Conservation (phyloP, 495 filamentous ascomycete species). For the Trichoderma parareesei region DNA sequence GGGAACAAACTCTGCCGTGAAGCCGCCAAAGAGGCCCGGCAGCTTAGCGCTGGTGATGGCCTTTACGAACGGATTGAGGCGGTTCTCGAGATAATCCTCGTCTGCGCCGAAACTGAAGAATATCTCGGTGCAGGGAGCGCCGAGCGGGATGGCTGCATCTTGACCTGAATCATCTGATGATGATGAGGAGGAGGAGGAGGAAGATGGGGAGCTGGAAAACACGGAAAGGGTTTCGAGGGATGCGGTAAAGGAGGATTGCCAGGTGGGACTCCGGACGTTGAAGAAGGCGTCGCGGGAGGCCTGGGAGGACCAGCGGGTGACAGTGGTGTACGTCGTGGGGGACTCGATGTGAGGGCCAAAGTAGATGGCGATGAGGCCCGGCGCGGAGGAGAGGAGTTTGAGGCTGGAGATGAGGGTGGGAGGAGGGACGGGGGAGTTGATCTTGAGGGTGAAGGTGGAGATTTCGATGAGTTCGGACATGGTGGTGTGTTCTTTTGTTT, state of each 20-base stretch:
- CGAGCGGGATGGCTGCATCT: background rate
- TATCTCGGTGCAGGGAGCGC: background rate
- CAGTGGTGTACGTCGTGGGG: background rate
- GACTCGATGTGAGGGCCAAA: constrained; percentile 2
- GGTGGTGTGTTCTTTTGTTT: background rate
- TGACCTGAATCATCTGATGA: no score
- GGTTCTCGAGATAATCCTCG: background rate
- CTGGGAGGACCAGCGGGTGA: constrained; percentile 1
- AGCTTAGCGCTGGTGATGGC: background rate
- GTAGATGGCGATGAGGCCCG: background rate
- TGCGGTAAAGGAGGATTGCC: background rate
- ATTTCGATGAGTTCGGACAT: constrained; percentile 1
- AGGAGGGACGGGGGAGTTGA: background rate
- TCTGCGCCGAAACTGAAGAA: background rate
- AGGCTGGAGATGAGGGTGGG: background rate
- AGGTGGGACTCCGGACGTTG: background rate
- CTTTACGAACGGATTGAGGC: background rate
- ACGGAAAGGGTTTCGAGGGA: background rate
- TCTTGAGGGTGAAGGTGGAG: constrained; percentile 1
- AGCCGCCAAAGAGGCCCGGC: background rate
- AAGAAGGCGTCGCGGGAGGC: background rate
- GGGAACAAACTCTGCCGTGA: background rate
- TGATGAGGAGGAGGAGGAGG: no score
- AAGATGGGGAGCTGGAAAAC: background rate
- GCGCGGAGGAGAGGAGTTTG: background rate